Evolutionary conservation across 1,139 yeast species (phyloP).

Genomic region (Candida pseudoviswanathii): DNA sequence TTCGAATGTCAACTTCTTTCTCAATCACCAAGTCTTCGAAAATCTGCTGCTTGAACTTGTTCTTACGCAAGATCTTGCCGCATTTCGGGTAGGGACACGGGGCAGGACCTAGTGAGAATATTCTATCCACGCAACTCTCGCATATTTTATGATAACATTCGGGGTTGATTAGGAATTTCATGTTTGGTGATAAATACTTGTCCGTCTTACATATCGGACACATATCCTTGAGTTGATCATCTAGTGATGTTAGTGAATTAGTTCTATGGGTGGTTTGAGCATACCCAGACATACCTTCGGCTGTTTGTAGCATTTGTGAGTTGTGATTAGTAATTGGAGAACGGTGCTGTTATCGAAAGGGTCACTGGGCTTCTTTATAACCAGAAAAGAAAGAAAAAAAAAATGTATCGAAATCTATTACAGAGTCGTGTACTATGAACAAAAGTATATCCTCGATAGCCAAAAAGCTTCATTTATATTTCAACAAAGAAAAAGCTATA

Average conservation of each 20-base stretch:
- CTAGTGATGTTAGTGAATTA: slow-evolving; percentile 17
- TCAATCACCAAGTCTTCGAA: slow-evolving; percentile 91
- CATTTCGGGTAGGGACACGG: slow-evolving; percentile 95
- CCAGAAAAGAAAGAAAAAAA: background rate
- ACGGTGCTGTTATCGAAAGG: background rate
- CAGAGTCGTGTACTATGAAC: background rate
- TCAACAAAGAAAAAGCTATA: background rate
- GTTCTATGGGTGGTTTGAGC: background rate
- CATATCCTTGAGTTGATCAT: slow-evolving; percentile 64
- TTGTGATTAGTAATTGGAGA: slow-evolving; percentile 4
- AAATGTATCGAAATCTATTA: background rate
- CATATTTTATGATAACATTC: slow-evolving; percentile 98
- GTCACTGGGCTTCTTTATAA: background rate
- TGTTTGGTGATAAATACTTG: slow-evolving; percentile 88
- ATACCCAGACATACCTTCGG: slow-evolving; percentile 8
- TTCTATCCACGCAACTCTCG: slow-evolving; percentile 93
- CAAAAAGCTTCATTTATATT: background rate
- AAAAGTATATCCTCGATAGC: background rate
- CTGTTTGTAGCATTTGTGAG: slow-evolving; percentile 6
- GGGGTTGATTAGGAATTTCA: slow-evolving; percentile 89
- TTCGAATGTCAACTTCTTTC: slow-evolving; percentile 87
- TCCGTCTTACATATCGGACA: slow-evolving; percentile 99
- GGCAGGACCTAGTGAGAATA: slow-evolving; percentile 92
- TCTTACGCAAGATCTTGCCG: slow-evolving; percentile 82
- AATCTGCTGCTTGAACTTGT: slow-evolving; percentile 86